These are phyloP conservation scores for Thinopyrum elongatum DNA, from an alignment of 176 grass and related monocot species.

Conservation along the genomic window DNA sequence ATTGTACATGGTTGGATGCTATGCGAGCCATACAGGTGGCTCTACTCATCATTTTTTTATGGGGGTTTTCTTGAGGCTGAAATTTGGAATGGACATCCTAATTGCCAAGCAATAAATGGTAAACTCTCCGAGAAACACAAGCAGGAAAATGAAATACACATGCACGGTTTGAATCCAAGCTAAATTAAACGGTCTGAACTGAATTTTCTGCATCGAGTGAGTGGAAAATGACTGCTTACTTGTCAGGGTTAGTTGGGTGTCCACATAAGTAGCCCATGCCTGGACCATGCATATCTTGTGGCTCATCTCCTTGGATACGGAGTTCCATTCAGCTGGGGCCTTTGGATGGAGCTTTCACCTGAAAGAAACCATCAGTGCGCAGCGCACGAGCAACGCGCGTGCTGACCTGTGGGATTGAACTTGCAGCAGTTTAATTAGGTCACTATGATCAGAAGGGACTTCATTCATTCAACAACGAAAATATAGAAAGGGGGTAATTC, in stretches of 20 bases:
- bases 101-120: slow-evolving; percentile 12
- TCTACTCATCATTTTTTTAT: slow-evolving; percentile 4
- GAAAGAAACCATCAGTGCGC: neutral
- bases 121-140: slow-evolving; percentile 1
- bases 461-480: no score
- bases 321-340: slow-evolving; percentile 7
- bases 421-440: neutral
- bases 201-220: slow-evolving; percentile 21
- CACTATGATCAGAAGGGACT: neutral
- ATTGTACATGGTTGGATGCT: no score
- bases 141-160: neutral
- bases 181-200: neutral
- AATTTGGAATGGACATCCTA: slow-evolving; percentile 22
- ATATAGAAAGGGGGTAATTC: no score
- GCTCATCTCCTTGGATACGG: neutral
- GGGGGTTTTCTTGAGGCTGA: neutral
- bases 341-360: slow-evolving; percentile 7
- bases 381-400: neutral
- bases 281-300: slow-evolving; percentile 33
- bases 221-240: slow-evolving; percentile 47
- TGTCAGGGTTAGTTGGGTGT: slow-evolving; percentile 27
- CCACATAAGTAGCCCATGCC: neutral
- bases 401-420: neutral
- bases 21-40: neutral
- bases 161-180: neutral